Evolutionary conservation across 257 asterid genomes (phyloP), one percentile per base, ranked within the genome.

Genomic region (Galeopsis tetrahit): DNA sequence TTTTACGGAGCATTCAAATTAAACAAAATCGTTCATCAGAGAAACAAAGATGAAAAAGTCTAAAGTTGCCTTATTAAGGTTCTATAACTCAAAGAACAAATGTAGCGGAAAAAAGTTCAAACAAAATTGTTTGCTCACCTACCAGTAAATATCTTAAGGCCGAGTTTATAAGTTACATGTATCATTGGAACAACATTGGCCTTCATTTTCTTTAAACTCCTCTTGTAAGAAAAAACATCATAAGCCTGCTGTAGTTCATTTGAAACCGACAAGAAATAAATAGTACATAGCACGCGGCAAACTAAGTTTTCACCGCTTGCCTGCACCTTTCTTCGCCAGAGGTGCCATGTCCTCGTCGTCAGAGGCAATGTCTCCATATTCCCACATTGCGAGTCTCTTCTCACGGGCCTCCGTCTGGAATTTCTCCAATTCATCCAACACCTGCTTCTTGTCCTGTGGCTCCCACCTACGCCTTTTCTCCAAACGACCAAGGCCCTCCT

Each of bases 401-500:
- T 71, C 75, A 0, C 90, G 90, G 15, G 99, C 99, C 80, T 88
- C 97, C 0, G 78, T 74, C 84, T 95, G 92, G 85, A 71, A 81
- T 62, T 84, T 90, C 32, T 92, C 98, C 85, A 95, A 64, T 51
- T 86, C 98, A 46, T 92, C 99, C 68, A 92, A 53, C n/a, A 69
- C 81, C 53, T 13, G 78, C 52, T 90, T 91, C 77, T 77, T 80
- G 60, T 87, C 94, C 80, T 82, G 86, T 0, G 96, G 81, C 40
- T 89, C 97, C 73, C 77, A 89, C 59, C 95, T 92, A 46, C 91
- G 84, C 83, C 98, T 89, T 60, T 87, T 95, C 92, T 95, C 99
- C 92, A 92, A 46, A 75, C 99, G 85, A 42, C 88, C 98, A 40
- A 90, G 90, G 14, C 99, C 99, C 32, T 95, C 99, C 98, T 95